phyloP scores from a whole-genome alignment of 768 basidiomycete species.

The Phanerochaete sordida region DNA sequence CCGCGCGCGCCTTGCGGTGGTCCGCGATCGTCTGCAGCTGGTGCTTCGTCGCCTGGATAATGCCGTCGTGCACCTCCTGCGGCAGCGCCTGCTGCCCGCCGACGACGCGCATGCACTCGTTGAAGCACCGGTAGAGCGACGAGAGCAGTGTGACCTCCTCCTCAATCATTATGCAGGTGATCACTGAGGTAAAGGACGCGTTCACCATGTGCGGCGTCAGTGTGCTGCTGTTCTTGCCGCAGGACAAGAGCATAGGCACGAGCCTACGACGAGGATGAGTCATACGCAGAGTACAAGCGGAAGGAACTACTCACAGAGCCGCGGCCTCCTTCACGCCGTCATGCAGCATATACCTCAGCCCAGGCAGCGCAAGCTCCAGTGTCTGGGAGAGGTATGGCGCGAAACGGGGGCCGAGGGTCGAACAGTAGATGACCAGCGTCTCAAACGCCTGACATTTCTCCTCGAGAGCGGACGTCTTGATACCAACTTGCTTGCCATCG shows the following conservation, averaged over 20 bases:
- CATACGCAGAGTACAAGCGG: background rate
- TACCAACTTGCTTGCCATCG: conserved; percentile 74
- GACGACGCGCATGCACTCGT: conserved; percentile 56
- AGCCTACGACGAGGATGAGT: conserved; percentile 40
- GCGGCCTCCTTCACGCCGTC: conserved; percentile 81
- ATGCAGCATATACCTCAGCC: conserved; percentile 75
- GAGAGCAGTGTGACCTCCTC: conserved; percentile 74
- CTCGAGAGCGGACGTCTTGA: conserved; percentile 77
- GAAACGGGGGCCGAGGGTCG: conserved; percentile 61
- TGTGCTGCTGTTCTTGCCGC: conserved; percentile 62
- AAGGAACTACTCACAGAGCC: conserved; percentile 59
- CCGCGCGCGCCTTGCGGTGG: conserved; percentile 52
- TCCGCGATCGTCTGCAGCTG: conserved; percentile 72
- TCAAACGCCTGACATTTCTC: conserved; percentile 89
- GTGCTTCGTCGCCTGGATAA: conserved; percentile 68
- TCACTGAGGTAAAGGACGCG: conserved; percentile 63
- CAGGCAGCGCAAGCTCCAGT: conserved; percentile 69
- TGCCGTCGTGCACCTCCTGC: conserved; percentile 46
- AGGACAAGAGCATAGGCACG: conserved; percentile 64
- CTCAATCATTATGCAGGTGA: conserved; percentile 62
- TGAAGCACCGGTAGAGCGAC: conserved; percentile 70
- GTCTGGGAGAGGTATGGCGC: conserved; percentile 70
- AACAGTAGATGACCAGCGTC: conserved; percentile 79
- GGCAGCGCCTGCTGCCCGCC: conserved; percentile 53
- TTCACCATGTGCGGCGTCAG: conserved; percentile 67